A percentile compares a stretch with the other conserved stretches of the same genome.
Conservation (phyloP, 805 yeast species). For the Zygosaccharomyces lentus region DNA sequence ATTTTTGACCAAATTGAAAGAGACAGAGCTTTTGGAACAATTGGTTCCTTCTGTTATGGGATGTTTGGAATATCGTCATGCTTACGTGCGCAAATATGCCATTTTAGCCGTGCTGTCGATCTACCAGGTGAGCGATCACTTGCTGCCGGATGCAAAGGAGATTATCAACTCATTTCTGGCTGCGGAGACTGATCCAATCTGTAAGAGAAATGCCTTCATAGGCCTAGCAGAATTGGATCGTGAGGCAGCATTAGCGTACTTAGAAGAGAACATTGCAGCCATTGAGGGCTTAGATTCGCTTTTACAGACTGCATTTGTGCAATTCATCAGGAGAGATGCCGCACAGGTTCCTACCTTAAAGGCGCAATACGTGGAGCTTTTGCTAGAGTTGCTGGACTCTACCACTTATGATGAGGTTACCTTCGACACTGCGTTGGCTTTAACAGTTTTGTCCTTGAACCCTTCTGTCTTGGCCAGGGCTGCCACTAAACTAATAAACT, state of each 20-base stretch:
- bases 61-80: constrained; percentile 93
- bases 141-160: constrained; percentile 94
- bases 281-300: constrained; percentile 72
- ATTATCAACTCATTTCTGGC: constrained; percentile 66
- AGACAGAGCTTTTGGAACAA: constrained; percentile 91
- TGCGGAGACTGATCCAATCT: constrained; percentile 86
- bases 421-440: constrained; percentile 87
- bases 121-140: constrained; percentile 74
- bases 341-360: constrained; percentile 56
- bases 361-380: constrained; percentile 64
- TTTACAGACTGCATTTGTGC: constrained; percentile 84
- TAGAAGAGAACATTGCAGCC: constrained; percentile 61
- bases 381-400: constrained; percentile 67
- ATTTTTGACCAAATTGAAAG: constrained; percentile 83
- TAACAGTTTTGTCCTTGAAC: constrained; percentile 56
- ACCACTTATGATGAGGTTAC: constrained; percentile 59
- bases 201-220: constrained; percentile 92
- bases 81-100: constrained; percentile 96
- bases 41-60: constrained; percentile 87
- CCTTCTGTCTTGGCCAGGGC: constrained; percentile 70
- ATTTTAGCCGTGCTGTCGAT: constrained; percentile 85
- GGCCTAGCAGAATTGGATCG: constrained; percentile 79
- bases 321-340: constrained; percentile 84
- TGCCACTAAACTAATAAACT: constrained; percentile 79
- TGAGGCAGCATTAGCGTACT: constrained; percentile 75